These are phyloP conservation scores for Dillenia suffruticosa DNA, from an alignment of 164 flowering plant species.

Conservation along the genomic window DNA sequence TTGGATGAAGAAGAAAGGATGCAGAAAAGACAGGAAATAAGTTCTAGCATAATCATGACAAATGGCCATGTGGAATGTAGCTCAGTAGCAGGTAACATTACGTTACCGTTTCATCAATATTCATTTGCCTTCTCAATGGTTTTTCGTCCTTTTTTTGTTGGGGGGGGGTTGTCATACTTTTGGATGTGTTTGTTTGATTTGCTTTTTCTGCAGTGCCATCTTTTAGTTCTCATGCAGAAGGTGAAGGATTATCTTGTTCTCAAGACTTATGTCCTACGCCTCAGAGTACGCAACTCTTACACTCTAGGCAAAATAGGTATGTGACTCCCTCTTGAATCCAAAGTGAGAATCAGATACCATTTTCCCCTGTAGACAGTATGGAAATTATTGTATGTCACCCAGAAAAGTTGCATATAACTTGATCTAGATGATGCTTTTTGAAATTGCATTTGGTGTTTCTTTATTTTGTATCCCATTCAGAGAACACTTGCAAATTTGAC, in stretches of 20 bases:
- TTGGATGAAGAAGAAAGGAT: constrained; percentile 80
- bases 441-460: too few species aligned
- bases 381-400: too few species aligned
- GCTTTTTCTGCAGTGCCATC: constrained; percentile 38
- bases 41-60: constrained; percentile 35
- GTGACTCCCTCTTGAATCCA: neutral
- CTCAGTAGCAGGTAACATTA: constrained; percentile 40
- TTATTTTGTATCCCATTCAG: too few species aligned
- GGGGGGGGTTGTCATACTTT: neutral
- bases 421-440: too few species aligned
- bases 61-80: constrained; percentile 39
- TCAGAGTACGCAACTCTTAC: constrained; percentile 32
- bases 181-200: neutral
- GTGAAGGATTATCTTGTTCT: constrained; percentile 49
- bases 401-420: too few species aligned
- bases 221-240: constrained; percentile 33
- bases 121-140: neutral
- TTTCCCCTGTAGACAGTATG: neutral
- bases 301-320: constrained; percentile 54
- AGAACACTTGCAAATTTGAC: too few species aligned
- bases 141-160: neutral
- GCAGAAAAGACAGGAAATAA: constrained; percentile 48
- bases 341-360: neutral
- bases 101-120: neutral
- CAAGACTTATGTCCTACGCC: constrained; percentile 30